Percentiles rank a stretch among this genome's conserved stretches.
phyloP scores from a whole-genome alignment of 164 flowering plant genomes.

The Chimonanthus salicifolius region DNA sequence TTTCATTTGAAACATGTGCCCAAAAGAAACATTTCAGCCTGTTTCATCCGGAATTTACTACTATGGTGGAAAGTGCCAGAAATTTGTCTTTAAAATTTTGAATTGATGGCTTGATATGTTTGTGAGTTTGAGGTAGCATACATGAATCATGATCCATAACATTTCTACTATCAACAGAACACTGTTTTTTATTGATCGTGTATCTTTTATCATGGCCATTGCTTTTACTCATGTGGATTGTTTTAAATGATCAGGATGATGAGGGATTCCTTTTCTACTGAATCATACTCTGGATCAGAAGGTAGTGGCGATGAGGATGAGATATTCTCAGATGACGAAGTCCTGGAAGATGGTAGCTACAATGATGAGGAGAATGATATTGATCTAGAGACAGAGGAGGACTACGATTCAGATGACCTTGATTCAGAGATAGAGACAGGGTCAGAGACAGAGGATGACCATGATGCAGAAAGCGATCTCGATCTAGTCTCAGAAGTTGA shows the following conservation, averaged over 20 bases:
- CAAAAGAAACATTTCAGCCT: too few relatives aligned
- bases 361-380: conserved; percentile 33
- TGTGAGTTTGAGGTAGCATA: background rate
- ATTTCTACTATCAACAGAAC: background rate
- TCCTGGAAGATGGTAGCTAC: conserved; percentile 42
- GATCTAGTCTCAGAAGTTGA: conserved; percentile 55
- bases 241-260: background rate
- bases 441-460: conserved; percentile 70
- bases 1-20: too few relatives aligned
- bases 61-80: too few relatives aligned
- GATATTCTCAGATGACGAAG: conserved; percentile 63
- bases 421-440: conserved; percentile 22
- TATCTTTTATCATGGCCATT: background rate
- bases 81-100: background rate
- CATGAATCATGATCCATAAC: too few relatives aligned
- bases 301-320: conserved; percentile 71
- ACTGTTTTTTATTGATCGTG: background rate
- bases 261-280: conserved; percentile 45
- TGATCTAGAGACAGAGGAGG: conserved; percentile 47
- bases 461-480: conserved; percentile 62
- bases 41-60: too few relatives aligned
- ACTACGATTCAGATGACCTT: conserved; percentile 23
- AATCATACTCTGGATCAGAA: conserved; percentile 69
- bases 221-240: too few relatives aligned
- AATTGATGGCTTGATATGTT: background rate